Percentiles rank a stretch among this genome's conserved stretches.
Evolutionary conservation across 2,329 filamentous ascomycete species (phyloP).

Genomic region (Huntiella omanensis): DNA sequence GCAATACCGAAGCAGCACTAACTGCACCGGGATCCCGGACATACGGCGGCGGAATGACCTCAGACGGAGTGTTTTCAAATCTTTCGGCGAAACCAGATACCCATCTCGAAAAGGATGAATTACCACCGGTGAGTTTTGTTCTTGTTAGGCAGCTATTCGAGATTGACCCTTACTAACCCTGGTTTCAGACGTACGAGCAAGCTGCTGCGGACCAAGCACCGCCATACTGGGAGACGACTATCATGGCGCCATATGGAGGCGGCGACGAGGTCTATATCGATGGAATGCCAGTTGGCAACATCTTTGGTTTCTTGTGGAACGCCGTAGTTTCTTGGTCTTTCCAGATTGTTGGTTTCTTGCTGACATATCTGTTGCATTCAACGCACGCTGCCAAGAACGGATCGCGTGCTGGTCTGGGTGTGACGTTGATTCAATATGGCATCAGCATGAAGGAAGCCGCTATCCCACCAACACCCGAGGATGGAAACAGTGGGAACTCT

Average conservation of each 20-base stretch:
- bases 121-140: conserved; percentile 56
- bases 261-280: conserved; percentile 93
- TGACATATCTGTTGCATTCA: conserved; percentile 94
- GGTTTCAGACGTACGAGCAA: conserved; percentile 76
- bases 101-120: conserved; percentile 59
- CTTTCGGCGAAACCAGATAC: conserved; percentile 75
- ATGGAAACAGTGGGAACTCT: conserved; percentile 27
- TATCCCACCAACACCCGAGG: conserved; percentile 23
- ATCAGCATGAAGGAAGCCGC: conserved; percentile 71
- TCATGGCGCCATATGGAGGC: conserved; percentile 76
- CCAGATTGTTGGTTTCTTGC: conserved; percentile 87
- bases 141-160: not conserved
- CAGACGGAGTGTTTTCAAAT: conserved; percentile 93
- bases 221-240: conserved; percentile 98
- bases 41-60: conserved; percentile 57
- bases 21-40: conserved; percentile 18
- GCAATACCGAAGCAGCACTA: not conserved
- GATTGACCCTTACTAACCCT: conserved; percentile 18
- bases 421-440: conserved; percentile 89
- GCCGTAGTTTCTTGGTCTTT: conserved; percentile 96
- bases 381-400: conserved; percentile 97
- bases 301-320: conserved; percentile 82
- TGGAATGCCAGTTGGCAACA: conserved; percentile 74
- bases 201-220: conserved; percentile 89
- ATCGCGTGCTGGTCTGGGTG: conserved; percentile 79